Conservation (phyloP, 1,284 basidiomycete genomes). For the Rugosomyces carneus region DNA sequence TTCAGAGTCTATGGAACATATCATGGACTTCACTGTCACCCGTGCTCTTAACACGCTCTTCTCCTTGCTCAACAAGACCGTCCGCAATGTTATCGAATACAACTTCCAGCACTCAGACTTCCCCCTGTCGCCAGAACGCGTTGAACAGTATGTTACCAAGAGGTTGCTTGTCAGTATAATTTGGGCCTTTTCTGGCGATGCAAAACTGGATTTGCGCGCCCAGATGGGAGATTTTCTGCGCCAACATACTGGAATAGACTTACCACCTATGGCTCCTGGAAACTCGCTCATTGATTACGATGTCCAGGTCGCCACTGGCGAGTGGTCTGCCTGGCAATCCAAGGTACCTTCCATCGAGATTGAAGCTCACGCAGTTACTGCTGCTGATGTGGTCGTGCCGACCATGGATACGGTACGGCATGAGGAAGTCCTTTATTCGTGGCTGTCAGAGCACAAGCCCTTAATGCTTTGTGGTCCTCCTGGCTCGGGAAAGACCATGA, state of each 20-base stretch:
- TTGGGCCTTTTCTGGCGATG: slow-evolving; percentile 98
- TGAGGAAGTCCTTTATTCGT: slow-evolving; percentile 97
- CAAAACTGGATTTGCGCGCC: slow-evolving; percentile 83
- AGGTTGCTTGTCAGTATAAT: slow-evolving; percentile 90
- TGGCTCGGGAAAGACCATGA: slow-evolving; percentile 99
- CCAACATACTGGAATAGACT: slow-evolving; percentile 83
- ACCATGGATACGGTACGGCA: slow-evolving; percentile 99
- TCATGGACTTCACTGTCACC: slow-evolving; percentile 96
- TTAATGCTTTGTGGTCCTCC: slow-evolving; percentile 98
- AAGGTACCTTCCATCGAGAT: slow-evolving; percentile 95
- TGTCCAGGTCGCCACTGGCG: slow-evolving; percentile 80
- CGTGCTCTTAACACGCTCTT: slow-evolving; percentile 95
- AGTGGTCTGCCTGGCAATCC: slow-evolving; percentile 91
- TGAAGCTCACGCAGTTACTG: slow-evolving; percentile 92
- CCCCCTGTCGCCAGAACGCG: slow-evolving; percentile 76
- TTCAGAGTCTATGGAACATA: slow-evolving; percentile 84
- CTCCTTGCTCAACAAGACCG: slow-evolving; percentile 95
- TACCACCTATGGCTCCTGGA: slow-evolving; percentile 72
- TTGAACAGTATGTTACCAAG: slow-evolving; percentile 89
- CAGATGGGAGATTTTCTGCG: slow-evolving; percentile 88
- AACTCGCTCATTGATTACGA: slow-evolving; percentile 94
- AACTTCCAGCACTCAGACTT: slow-evolving; percentile 95
- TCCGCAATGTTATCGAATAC: slow-evolving; percentile 92
- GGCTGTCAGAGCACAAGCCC: slow-evolving; percentile 98
- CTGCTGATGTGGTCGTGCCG: slow-evolving; percentile 95